These are phyloP conservation scores for Sphaerobolus stellatus DNA, from an alignment of 1,284 basidiomycete genomes.

Conservation along the genomic window DNA sequence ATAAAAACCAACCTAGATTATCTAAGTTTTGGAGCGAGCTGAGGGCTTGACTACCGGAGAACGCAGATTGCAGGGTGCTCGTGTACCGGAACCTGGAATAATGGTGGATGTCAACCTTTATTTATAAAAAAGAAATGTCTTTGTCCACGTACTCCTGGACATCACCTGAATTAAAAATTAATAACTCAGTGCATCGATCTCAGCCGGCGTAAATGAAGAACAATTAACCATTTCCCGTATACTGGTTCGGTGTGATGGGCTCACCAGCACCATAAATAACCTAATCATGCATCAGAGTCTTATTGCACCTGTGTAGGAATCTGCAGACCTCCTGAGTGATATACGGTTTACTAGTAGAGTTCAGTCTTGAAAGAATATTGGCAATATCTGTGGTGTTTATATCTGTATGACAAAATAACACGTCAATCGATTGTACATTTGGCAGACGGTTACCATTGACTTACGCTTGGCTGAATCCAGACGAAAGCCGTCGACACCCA, in stretches of 20 bases:
- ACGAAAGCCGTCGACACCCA: constrained; percentile 64
- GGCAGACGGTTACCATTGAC: background rate
- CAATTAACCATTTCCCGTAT: constrained; percentile 46
- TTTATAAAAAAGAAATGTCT: no score
- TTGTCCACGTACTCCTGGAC: constrained; percentile 65
- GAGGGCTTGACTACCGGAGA: constrained; percentile 47
- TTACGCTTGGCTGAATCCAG: constrained; percentile 68
- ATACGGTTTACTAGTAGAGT: constrained; percentile 21
- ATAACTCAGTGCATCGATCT: no score
- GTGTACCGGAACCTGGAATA: constrained; percentile 71
- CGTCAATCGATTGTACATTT: background rate
- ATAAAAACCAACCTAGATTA: constrained; percentile 43
- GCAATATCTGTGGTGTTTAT: constrained; percentile 52
- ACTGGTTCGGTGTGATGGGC: constrained; percentile 55
- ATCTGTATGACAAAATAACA: constrained; percentile 38
- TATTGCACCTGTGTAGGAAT: background rate
- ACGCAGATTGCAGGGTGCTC: constrained; percentile 48
- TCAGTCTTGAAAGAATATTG: constrained; percentile 51
- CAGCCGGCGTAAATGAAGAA: background rate
- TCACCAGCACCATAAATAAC: constrained; percentile 53
- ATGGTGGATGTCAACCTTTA: no score
- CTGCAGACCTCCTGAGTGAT: constrained; percentile 21
- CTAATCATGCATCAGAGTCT: constrained; percentile 12
- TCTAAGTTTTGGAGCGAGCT: constrained; percentile 56
- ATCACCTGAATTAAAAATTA: constrained; percentile 40